A percentile compares a stretch with the other conserved stretches of the same genome.
Conservation (phyloP, 2,329 filamentous ascomycete genomes). For the Pseudogymnoascus sp. region DNA sequence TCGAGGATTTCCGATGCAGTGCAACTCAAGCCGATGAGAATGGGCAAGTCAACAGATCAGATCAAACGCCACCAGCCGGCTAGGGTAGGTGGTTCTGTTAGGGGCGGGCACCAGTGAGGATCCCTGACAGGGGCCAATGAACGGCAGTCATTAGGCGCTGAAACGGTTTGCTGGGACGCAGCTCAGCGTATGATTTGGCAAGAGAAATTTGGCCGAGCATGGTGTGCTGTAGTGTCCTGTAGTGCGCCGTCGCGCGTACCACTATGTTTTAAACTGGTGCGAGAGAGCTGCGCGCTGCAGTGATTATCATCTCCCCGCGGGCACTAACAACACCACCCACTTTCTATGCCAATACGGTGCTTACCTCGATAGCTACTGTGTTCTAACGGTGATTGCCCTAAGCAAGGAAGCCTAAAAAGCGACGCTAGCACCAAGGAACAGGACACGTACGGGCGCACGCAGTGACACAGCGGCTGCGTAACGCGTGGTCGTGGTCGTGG, state of each 20-base stretch:
- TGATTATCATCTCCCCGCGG: neutral
- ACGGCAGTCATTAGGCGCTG: conserved; percentile 6
- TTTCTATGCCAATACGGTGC: neutral
- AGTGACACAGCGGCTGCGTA: neutral
- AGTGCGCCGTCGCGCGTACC: neutral
- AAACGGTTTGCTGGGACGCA: neutral
- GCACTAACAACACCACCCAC: neutral
- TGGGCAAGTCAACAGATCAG: conserved; percentile 1
- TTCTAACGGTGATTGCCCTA: neutral
- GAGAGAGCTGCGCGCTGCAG: neutral
- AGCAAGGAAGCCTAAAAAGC: neutral
- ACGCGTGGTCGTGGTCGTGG: neutral
- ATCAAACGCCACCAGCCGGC: conserved; percentile 3
- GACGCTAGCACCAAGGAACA: neutral
- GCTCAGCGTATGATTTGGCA: neutral
- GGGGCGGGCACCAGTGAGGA: conserved; percentile 3
- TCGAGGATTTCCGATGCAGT: conserved; percentile 4
- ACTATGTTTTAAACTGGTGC: neutral
- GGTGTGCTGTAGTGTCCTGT: neutral
- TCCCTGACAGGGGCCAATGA: neutral
- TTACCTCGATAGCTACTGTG: neutral
- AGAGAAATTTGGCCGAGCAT: conserved; percentile 2
- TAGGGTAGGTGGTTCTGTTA: neutral
- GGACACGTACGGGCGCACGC: neutral
- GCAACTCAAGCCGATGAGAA: neutral